These are phyloP conservation scores for Haplosporangium sp. DNA, from an alignment of 371 early-diverging fungal genomes.

Conservation along the genomic window DNA sequence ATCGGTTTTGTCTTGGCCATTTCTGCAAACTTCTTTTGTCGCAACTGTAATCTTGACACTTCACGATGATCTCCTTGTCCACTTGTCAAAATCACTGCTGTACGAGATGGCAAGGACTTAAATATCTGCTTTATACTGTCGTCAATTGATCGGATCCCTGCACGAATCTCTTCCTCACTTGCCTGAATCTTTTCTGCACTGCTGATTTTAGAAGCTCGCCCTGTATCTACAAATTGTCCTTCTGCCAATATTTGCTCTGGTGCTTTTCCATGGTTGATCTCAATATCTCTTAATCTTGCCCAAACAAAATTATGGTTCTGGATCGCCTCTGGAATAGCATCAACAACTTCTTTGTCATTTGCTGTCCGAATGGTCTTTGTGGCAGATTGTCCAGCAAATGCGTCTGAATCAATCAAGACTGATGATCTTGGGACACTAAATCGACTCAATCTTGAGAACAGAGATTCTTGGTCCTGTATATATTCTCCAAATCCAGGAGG, in stretches of 20 bases:
- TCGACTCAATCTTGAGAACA: conserved; percentile 64
- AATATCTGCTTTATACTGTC: conserved; percentile 57
- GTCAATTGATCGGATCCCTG: conserved; percentile 44
- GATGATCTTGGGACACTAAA: conserved; percentile 56
- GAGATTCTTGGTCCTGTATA: conserved; percentile 58
- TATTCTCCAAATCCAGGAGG: conserved; percentile 65
- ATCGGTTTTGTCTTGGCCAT: conserved; percentile 20
- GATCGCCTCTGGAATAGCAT: conserved; percentile 39
- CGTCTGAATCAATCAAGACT: conserved; percentile 60
- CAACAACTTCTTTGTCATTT: conserved; percentile 45
- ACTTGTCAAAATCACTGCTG: conserved; percentile 63
- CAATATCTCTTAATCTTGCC: conserved; percentile 54
- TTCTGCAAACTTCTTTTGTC: conserved; percentile 32
- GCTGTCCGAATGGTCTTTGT: conserved; percentile 24
- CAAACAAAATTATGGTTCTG: conserved; percentile 53
- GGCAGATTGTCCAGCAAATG: conserved; percentile 41
- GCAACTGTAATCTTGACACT: conserved; percentile 42
- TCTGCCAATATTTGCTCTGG: conserved; percentile 9
- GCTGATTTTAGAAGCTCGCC: conserved; percentile 31
- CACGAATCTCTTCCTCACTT: conserved; percentile 34
- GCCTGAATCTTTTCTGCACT: conserved; percentile 47
- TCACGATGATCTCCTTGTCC: conserved; percentile 63
- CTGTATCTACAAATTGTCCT: conserved; percentile 23
- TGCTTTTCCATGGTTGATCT: conserved; percentile 53
- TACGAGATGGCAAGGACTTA: conserved; percentile 57